Evolutionary conservation across 495 filamentous ascomycete genomes (phyloP), one percentile per base, ranked within the genome.

Genomic region (Glarea lozoyensis): DNA sequence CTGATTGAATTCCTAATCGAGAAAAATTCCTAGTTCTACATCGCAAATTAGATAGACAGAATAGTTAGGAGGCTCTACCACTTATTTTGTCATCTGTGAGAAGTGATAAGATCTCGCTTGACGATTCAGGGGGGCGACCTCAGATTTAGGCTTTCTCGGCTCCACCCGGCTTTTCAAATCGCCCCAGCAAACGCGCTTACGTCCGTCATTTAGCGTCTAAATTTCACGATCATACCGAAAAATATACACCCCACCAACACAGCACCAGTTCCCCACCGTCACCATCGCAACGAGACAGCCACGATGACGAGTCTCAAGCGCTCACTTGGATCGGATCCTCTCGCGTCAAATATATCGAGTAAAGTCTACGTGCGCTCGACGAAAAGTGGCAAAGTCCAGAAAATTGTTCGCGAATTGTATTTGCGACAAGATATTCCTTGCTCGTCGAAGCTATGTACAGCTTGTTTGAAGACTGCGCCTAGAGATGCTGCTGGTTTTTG

Each of bases 361-460:
- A 94, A 97, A 67, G 75, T 92, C 49, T 99, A 88, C 54, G 82
- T 97, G 48, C 71, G 92, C 44, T 95, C 92, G 20, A 89, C 88
- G 13, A 90, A 83, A 61, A 86, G 76, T 62, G 92, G 92, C 56
- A 97, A 95, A 67, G 92, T 97, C 45, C 88, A 94, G 65, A 98
- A 99, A 68, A 89, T 99, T 60, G 93, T 97, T 46, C 79, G 88
- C 35, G 92, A 99, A 69, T 67, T 97, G 40, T 97, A 99, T 65
- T 73, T 99, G 22, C 78, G 92, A 54, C 81, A 87, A 67, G 93
- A 99, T 60, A 97, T 97, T 52, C 92, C 92, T 23, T 99, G 92
- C 66, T 99, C 93, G 12, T 97, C 89, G 2, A 82, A 76, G 60
- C 73, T 97, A 37, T 99, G 92, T 67, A 67, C 72, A 32, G 59